These are phyloP conservation scores for Fusarium clavum DNA, from an alignment of 2,329 filamentous ascomycete genomes.

Conservation along the genomic window DNA sequence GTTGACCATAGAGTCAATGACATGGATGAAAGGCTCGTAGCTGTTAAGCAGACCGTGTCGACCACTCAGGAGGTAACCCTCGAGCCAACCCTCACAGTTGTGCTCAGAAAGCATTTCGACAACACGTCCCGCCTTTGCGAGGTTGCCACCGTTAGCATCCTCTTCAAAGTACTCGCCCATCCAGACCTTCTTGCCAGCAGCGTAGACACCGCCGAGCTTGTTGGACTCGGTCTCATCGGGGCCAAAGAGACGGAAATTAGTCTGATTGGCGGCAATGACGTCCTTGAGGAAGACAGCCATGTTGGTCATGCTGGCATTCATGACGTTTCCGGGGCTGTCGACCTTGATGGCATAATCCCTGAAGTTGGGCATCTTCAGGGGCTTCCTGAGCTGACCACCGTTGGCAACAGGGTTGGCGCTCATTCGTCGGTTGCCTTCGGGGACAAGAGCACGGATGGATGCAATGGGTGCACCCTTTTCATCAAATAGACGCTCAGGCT, in stretches of 20 bases:
- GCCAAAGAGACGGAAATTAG: slow-evolving; percentile 80
- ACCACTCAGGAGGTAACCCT: slow-evolving; percentile 81
- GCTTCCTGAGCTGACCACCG: slow-evolving; percentile 74
- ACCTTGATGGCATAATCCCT: slow-evolving; percentile 73
- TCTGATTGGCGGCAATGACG: slow-evolving; percentile 71
- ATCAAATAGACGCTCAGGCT: slow-evolving; percentile 77
- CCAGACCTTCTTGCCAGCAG: slow-evolving; percentile 83
- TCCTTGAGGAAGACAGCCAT: slow-evolving; percentile 76
- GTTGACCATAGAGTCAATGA: slow-evolving; percentile 88
- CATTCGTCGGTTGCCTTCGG: slow-evolving; percentile 75
- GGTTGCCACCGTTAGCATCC: slow-evolving; percentile 78
- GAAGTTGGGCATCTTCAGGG: slow-evolving; percentile 77
- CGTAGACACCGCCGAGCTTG: slow-evolving; percentile 78
- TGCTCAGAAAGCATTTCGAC: slow-evolving; percentile 91
- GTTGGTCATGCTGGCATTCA: slow-evolving; percentile 74
- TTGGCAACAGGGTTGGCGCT: slow-evolving; percentile 82
- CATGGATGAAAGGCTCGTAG: slow-evolving; percentile 85
- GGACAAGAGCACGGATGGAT: slow-evolving; percentile 73
- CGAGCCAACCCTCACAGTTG: slow-evolving; percentile 82
- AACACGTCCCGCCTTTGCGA: slow-evolving; percentile 74
- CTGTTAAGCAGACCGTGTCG: slow-evolving; percentile 82
- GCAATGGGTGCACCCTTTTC: slow-evolving; percentile 70
- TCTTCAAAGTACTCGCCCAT: slow-evolving; percentile 82
- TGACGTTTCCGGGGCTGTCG: slow-evolving; percentile 67
- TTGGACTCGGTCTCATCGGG: slow-evolving; percentile 87